Percentiles rank a stretch among this genome's conserved stretches.
These are phyloP conservation scores for Orbilia ellipsospora DNA, from an alignment of 2,329 filamentous ascomycete genomes.

Conservation along the genomic window DNA sequence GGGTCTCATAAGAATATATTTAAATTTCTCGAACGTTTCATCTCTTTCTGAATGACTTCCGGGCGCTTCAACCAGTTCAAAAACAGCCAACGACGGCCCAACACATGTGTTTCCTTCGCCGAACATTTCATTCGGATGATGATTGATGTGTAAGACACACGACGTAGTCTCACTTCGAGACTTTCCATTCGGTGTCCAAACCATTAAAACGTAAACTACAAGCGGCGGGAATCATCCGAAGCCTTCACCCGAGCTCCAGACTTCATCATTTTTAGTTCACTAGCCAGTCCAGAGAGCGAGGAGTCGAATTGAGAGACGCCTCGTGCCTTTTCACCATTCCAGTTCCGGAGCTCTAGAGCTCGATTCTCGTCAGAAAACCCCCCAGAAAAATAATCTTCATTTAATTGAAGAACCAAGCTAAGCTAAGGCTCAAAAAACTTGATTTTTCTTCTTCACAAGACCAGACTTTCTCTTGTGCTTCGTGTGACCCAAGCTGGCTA, in stretches of 20 bases:
- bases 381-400: too few species aligned
- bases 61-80: neutral
- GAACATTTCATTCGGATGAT: neutral
- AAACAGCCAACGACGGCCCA: constrained; percentile 3
- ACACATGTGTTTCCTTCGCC: constrained; percentile 5
- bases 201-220: constrained; percentile 17
- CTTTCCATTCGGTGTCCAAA: too few species aligned
- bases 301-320: neutral
- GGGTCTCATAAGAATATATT: too few species aligned
- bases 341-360: constrained; percentile 24
- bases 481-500: constrained; percentile 19
- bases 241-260: neutral
- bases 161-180: neutral
- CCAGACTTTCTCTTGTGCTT: neutral
- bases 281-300: neutral
- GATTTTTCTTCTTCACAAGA: too few species aligned
- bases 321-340: neutral
- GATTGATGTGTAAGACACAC: constrained; percentile 6
- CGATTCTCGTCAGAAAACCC: neutral
- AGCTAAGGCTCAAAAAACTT: neutral
- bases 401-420: neutral
- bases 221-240: constrained; percentile 7
- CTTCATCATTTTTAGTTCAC: neutral
- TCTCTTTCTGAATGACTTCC: neutral
- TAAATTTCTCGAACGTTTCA: neutral